Evolutionary conservation across 305 asterid genomes (phyloP), one percentile per base, ranked within the genome.

Genomic region (Lippia alba): DNA sequence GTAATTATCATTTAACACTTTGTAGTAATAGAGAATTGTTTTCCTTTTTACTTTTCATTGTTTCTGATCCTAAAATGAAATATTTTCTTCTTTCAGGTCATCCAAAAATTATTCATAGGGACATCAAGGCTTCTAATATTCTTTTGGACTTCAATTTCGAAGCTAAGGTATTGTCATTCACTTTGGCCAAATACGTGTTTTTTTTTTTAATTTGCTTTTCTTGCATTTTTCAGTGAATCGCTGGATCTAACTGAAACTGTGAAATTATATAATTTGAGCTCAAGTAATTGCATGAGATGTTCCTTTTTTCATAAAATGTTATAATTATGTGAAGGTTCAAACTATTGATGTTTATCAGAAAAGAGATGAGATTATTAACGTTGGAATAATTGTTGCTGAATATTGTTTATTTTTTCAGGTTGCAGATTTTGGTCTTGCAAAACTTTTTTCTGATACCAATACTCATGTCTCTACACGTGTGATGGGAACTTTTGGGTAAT

Each of bases 351-450:
- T 32, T 58, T 15, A 61, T 61, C 2, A 34, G 9, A 36, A 30
- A 14, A 41, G 46, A 20, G 56, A 69, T n/a, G 44, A 40, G 40
- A 46, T 17, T 69, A 8, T 60, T 30, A 16, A 16, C 17, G 40
- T 57, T 69, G 32, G 51, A n/a, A 45, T 59, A 49, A 24, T 67
- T 32, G 51, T 36, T 61, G 57, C 66, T 73, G 54, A 71, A 70
- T 20, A 33, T 67, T 34, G 5, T 56, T 67, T 70, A 16, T 60
- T 20, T 68, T 49, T 33, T 78, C 85, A 87, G 93, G 93, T 87
- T 78, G 91, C 94, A n/a, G 91, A 87, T 79, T 87, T 87, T 78
- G 94, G 94, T 46, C 86, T 87, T 5, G 91, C 94, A 20, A 87
- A 81, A 76, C 56, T 85, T 4, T 10, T 84, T 59, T 80, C 87